These are phyloP conservation scores for Cordyceps cicadae DNA, from an alignment of 2,329 filamentous ascomycete genomes.

Conservation along the genomic window DNA sequence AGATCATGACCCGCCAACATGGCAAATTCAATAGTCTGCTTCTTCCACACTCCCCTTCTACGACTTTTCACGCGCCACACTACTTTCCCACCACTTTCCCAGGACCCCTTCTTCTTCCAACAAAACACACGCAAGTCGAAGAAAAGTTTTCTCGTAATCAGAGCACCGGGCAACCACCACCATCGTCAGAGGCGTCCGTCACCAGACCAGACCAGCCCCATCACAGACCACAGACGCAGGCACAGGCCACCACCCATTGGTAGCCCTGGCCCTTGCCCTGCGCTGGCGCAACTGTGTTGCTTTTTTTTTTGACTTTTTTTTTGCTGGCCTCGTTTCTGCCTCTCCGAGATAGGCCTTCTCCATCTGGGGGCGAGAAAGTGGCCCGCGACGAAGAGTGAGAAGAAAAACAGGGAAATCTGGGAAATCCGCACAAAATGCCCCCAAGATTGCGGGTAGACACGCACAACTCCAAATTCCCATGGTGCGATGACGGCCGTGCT, in stretches of 20 bases:
- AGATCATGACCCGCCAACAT: neutral
- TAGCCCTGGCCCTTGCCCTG: neutral
- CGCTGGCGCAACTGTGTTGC: neutral
- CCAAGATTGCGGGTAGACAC: neutral
- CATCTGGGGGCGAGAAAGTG: neutral
- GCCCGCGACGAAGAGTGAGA: neutral
- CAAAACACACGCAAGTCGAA: neutral
- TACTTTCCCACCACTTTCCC: neutral
- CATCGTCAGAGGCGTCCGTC: conserved; percentile 6
- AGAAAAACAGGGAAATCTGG: neutral
- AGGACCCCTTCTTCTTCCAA: neutral
- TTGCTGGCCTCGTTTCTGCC: neutral
- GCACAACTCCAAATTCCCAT: neutral
- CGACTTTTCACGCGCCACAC: neutral
- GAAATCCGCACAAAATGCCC: neutral
- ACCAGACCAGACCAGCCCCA: neutral
- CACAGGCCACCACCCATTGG: conserved; percentile 1
- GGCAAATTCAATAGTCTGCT: neutral
- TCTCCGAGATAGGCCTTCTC: neutral
- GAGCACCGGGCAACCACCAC: neutral
- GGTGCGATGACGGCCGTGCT: neutral
- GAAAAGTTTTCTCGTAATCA: neutral
- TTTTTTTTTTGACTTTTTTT: neutral
- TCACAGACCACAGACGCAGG: neutral
- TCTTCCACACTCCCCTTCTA: neutral